These are phyloP conservation scores for Boletus calvinii DNA, from an alignment of 1,284 basidiomycete genomes.

Conservation along the genomic window DNA sequence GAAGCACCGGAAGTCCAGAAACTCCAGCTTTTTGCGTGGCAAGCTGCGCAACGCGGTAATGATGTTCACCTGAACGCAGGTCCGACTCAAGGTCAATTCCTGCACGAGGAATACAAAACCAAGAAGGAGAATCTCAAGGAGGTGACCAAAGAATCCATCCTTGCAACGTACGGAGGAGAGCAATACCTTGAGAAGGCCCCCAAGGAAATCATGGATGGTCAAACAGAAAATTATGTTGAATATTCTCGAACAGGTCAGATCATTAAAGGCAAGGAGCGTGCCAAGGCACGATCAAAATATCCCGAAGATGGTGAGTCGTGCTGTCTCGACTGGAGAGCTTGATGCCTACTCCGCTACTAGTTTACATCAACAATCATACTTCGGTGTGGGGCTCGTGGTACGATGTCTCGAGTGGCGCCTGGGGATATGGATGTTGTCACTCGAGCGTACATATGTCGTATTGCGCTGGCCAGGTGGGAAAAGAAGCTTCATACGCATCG, in stretches of 20 bases:
- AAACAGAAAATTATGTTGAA: slow-evolving; percentile 97
- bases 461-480: slow-evolving; percentile 89
- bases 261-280: slow-evolving; percentile 88
- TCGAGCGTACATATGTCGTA: slow-evolving; percentile 86
- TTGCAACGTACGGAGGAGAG: slow-evolving; percentile 92
- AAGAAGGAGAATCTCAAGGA: slow-evolving; percentile 93
- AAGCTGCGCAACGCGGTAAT: slow-evolving; percentile 89
- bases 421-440: slow-evolving; percentile 97
- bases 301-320: slow-evolving; percentile 80
- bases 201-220: slow-evolving; percentile 86
- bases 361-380: slow-evolving; percentile 92
- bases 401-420: slow-evolving; percentile 64
- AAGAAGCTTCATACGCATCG: slow-evolving; percentile 72
- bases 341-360: slow-evolving; percentile 39
- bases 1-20: slow-evolving; percentile 90
- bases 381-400: slow-evolving; percentile 97
- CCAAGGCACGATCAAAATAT: slow-evolving; percentile 87
- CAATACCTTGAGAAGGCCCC: slow-evolving; percentile 88
- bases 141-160: slow-evolving; percentile 81
- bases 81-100: slow-evolving; percentile 90
- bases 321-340: slow-evolving; percentile 1
- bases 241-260: slow-evolving; percentile 92
- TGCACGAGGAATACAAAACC: slow-evolving; percentile 87
- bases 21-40: slow-evolving; percentile 97
- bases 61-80: slow-evolving; percentile 96